Base-by-base conservation (phyloP, 257 asterid genomes). In the Leptodermis oblonga region DNA sequence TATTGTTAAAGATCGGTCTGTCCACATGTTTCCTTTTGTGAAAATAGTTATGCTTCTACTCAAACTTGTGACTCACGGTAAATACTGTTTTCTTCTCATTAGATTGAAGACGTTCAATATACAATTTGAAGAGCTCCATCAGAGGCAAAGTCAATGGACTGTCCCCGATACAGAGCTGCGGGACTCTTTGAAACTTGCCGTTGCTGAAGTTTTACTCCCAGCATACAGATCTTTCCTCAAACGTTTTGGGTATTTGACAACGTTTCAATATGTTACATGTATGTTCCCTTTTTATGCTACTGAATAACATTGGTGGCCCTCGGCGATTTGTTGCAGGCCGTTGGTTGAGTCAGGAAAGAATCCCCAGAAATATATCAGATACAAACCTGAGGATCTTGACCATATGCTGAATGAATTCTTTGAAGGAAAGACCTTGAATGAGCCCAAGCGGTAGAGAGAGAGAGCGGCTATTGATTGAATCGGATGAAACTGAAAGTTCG, bases 111-210 rank as follows among this genome's bases (percentile, higher is more conserved):
- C 90, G 20, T 94, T 94, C 74, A 94, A 91, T 79, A 65, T 81
- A 68, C 96, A 89, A 78, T 94, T 94, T 74, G 99, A 94, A 78
- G 99, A 94, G 75, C 97, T 94, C 81, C 99, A 94, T 82, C 99
- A 94, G 82, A 88, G 90, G 80, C 99, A 94, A 76, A 82, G 89
- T 79, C 99, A 91, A 70, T 94, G 99, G 99, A 94, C 99, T 12
- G 97, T 94, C 70, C 97, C 99, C 0, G 99, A 94, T 81, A 82
- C 97, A 1, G 99, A 94, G 76, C 88, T 94, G 55, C 88, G 98
- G 53, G 98, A 94, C 71, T 91, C 98, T 65, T 77, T 91, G 73
- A 91, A 92, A 86, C 96, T 94, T 55, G 98, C 99, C 43, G 99
- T 94, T 55, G 99, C 97, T 65, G 99, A 94, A 83, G 88, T 94